Conservation (phyloP, 495 filamentous ascomycete species). For the Thermothielavioides terrestris region DNA sequence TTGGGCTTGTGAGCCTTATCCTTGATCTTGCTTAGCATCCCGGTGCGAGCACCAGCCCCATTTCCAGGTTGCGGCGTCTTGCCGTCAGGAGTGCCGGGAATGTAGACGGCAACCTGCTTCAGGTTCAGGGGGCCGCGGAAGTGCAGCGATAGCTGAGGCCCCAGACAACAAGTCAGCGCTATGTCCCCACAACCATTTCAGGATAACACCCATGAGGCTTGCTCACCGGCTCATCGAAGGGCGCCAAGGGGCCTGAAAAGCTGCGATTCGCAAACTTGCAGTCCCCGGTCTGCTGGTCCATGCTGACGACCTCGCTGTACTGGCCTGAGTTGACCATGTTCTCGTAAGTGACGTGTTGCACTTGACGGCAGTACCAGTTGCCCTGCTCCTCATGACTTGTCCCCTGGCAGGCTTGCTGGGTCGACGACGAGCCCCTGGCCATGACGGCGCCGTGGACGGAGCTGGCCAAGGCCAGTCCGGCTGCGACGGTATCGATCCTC, state of each 20-base stretch:
- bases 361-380: slow-evolving; percentile 49
- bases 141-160: slow-evolving; percentile 53
- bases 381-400: slow-evolving; percentile 21
- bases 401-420: slow-evolving; percentile 10
- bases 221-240: slow-evolving; percentile 59
- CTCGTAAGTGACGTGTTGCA: slow-evolving; percentile 50
- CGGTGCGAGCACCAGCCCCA: slow-evolving; percentile 11
- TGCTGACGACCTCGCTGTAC: slow-evolving; percentile 51
- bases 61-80: slow-evolving; percentile 14
- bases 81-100: slow-evolving; percentile 25
- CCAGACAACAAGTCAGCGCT: not conserved
- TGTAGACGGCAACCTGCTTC: slow-evolving; percentile 57
- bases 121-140: slow-evolving; percentile 59
- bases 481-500: not conserved
- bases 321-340: slow-evolving; percentile 47
- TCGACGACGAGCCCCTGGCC: not conserved
- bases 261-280: slow-evolving; percentile 43
- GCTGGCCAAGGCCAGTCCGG: slow-evolving; percentile 5
- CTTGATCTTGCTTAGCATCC: not conserved
- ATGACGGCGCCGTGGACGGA: not conserved
- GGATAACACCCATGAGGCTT: not conserved
- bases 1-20: no score
- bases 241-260: slow-evolving; percentile 52
- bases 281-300: slow-evolving; percentile 45
- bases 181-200: not conserved